A percentile compares a stretch with the other conserved stretches of the same genome.
phyloP scores from a whole-genome alignment of 2,329 filamentous ascomycete species.

The Cadophora sp. region DNA sequence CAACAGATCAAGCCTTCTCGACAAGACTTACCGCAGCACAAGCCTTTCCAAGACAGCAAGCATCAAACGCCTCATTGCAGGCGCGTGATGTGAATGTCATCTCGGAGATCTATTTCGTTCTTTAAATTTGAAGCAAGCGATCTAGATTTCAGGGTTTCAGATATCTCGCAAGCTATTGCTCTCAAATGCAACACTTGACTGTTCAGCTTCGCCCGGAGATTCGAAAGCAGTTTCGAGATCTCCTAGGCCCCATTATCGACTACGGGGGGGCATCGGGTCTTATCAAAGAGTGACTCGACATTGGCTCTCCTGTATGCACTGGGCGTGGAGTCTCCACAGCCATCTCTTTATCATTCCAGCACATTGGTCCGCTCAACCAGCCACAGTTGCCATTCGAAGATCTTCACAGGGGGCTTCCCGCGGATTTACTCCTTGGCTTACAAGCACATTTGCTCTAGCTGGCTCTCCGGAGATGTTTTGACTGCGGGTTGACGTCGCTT shows the following conservation, averaged over 20 bases:
- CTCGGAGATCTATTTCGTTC: not conserved
- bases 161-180: not conserved
- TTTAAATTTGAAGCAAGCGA: not conserved
- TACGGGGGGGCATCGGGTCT: slow-evolving; percentile 10
- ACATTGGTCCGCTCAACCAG: not conserved
- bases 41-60: slow-evolving; percentile 8
- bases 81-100: not conserved
- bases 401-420: slow-evolving; percentile 33
- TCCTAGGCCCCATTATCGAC: slow-evolving; percentile 19
- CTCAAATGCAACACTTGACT: not conserved
- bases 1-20: not conserved
- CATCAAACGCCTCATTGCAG: not conserved
- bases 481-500: slow-evolving; percentile 33
- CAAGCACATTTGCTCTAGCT: slow-evolving; percentile 13
- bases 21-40: not conserved
- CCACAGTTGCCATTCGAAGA: slow-evolving; percentile 21
- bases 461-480: slow-evolving; percentile 35
- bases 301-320: slow-evolving; percentile 19
- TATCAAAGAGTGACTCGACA: slow-evolving; percentile 18
- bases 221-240: slow-evolving; percentile 13
- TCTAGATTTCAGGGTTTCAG: not conserved
- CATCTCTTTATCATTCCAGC: not conserved
- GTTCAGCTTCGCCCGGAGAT: slow-evolving; percentile 16
- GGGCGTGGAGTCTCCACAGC: slow-evolving; percentile 8
- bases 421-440: slow-evolving; percentile 29